Conservation (phyloP, 306 rosid genomes). For the Senna tora region DNA sequence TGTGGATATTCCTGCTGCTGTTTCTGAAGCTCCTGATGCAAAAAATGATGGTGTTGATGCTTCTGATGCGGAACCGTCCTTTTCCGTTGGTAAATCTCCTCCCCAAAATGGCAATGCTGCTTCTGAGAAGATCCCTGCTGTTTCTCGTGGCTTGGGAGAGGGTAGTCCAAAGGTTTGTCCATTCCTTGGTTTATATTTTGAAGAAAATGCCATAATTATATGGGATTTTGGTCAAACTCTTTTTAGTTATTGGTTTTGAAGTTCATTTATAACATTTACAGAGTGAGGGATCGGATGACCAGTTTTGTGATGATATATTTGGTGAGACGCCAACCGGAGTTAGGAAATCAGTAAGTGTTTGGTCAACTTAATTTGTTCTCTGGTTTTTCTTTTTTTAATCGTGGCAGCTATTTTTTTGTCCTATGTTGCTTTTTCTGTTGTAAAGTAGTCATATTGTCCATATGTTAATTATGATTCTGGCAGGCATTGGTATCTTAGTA, state of each 20-base stretch:
- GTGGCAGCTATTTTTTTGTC: background rate
- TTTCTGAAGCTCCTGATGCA: constrained; percentile 50
- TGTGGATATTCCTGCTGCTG: constrained; percentile 42
- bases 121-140: constrained; percentile 50
- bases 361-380: background rate
- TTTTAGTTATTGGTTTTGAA: constrained; percentile 32
- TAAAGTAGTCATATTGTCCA: background rate
- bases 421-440: background rate
- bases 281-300: constrained; percentile 84
- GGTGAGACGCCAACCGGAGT: constrained; percentile 99
- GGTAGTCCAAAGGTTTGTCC: constrained; percentile 84
- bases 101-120: constrained; percentile 57
- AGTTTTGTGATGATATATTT: constrained; percentile 91
- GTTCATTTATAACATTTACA: constrained; percentile 44
- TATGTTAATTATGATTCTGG: background rate
- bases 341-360: constrained; percentile 68
- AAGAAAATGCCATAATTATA: background rate
- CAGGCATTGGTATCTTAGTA: background rate
- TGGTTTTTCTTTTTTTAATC: background rate
- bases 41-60: constrained; percentile 48
- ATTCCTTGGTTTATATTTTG: background rate
- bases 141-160: constrained; percentile 78
- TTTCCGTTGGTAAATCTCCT: constrained; percentile 73
- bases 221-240: background rate
- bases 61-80: constrained; percentile 52